Evolutionary conservation across 164 flowering plant species (phyloP).

Genomic region (Houttuynia cordata): DNA sequence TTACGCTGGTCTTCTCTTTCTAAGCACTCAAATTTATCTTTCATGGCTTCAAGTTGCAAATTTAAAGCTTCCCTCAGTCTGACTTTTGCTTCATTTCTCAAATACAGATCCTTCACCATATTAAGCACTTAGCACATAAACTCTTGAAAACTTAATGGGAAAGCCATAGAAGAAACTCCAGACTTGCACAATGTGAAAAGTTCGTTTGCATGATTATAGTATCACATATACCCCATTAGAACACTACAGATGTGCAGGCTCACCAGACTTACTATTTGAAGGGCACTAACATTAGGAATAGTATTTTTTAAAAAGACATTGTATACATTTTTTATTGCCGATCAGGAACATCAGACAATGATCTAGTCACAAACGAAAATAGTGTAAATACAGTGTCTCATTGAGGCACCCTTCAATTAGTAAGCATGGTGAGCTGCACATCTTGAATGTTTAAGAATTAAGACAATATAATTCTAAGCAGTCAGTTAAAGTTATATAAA

Average conservation of each 20-base stretch:
- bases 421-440: background rate
- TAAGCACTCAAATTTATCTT: slow-evolving; percentile 34
- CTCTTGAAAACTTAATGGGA: background rate
- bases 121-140: background rate
- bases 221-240: background rate
- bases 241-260: background rate
- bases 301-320: too few relatives aligned
- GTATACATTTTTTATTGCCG: background rate
- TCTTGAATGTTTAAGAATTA: background rate
- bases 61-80: slow-evolving; percentile 37
- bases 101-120: slow-evolving; percentile 39
- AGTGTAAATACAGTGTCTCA: background rate
- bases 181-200: background rate
- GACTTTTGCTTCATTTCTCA: slow-evolving; percentile 27
- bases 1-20: slow-evolving; percentile 30
- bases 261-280: background rate
- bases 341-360: background rate
- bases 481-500: too few relatives aligned
- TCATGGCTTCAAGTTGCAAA: slow-evolving; percentile 26
- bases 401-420: background rate
- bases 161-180: too few relatives aligned
- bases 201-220: background rate
- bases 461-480: too few relatives aligned
- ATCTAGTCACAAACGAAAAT: background rate
- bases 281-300: background rate